Base-by-base conservation (phyloP, 208 protist genomes). In the Crithidia thermophila region DNA sequence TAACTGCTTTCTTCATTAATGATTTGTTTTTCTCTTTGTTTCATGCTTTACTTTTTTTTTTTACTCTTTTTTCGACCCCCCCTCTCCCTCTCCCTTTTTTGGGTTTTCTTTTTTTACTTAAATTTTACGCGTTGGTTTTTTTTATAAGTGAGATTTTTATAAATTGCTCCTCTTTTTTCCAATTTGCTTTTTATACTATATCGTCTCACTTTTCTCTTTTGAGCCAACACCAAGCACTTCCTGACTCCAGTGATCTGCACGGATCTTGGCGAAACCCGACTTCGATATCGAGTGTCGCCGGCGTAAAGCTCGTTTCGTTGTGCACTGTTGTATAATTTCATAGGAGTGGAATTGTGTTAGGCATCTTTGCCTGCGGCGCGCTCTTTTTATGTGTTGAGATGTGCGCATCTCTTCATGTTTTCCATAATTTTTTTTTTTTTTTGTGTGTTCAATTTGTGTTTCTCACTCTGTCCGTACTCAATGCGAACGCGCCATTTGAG, bases 41-140 rank as follows among this genome's bases (percentile, higher is more conserved):
- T 62, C 20, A 2, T 31, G 28, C 1, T 11, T 27, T 23, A 14
- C 63, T 52, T 60, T 67, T 46, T 7, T 70, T 42, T 45, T 68
- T 58, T 49, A 27, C 18, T 70, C n/a, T 63, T 63, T 39, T 39
- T 68, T 31, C 57, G 47, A 6, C 25, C 34, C 14, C 21, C 45
- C 49, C 37, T 53, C 36, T 51, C 62, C 43, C 11, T 21, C 8
- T 25, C 23, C 47, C 10, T 51, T 40, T 47, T 51, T 62, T 36
- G 20, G 8, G 3, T 14, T 20, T 46, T n/a, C 16, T 31, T 9
- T 45, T 28, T 59, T 7, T 18, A 37, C 21, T 25, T n/a, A 28
- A 23, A 13, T 28, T 42, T 34, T 27, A 1, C 11, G 25, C 20
- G 3, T 21, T 18, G 5, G 27, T 40, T 34, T 30, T 31, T 47